Evolutionary conservation across 202 grass and related monocot genomes (phyloP), one percentile per base, ranked within the genome.

Genomic region (Dendrocalamus latiflorus): DNA sequence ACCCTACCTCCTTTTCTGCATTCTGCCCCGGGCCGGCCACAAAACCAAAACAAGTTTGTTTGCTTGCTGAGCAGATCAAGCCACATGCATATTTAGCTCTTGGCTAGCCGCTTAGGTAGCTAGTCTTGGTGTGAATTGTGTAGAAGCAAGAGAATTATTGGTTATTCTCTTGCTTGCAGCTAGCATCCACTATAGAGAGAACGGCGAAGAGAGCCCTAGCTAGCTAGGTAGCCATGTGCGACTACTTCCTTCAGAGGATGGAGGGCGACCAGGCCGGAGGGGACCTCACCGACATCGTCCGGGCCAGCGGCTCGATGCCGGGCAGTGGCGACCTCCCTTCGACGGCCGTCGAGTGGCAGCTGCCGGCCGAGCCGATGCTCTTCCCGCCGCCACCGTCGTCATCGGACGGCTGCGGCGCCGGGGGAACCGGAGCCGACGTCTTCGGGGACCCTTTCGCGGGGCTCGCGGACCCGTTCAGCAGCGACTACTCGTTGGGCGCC

Each of bases 191-290:
- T 87, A 90, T 81, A 83, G 74, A 83, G 26, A 77, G 63, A 28
- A 51, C 61, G 70, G 60, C 50, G 6, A 37, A 20, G 72, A 56
- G 59, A 76, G 80, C 88, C 83, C 83, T 90, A 90, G 67, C 77
- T 50, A 43, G 59, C n/a, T 24, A 28, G 58, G 66, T 38, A 70
- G 74, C 70, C 53, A 91, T 93, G 93, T 94, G 96, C 89, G 96
- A 97, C 83, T 99, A 85, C 88, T 94, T 96, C 84, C 89, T 83
- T 82, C 91, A 90, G 80, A 75, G 85, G 86, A 89, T 89, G 89
- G 93, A 96, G 36, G 75, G 86, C 38, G 93, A 93, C 77, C 89
- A 92, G 64, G 91, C 75, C 74, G 78, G 66, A 42, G 88, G 93
- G 4, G 96, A 95, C 91, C 91, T 99, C 59, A 86, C 87, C 28